Base-by-base conservation (phyloP, 1,139 yeast species). In the Entelexis sorbosivorans region DNA sequence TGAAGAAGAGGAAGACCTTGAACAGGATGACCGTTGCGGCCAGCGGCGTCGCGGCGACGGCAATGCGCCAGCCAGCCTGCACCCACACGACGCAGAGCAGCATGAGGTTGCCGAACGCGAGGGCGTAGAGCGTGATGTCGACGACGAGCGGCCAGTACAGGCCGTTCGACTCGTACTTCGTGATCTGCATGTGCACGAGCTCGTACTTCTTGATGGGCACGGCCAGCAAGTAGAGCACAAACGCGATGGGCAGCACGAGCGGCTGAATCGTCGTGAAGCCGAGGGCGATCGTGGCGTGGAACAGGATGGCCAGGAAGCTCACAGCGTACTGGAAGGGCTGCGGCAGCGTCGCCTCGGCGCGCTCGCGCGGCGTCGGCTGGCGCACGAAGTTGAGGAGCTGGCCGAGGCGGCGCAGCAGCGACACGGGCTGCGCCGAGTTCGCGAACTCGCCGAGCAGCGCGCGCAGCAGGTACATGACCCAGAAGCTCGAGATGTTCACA, bases 191-290 rank as follows among this genome's bases (percentile, higher is more conserved):
- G 55, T 69, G 69, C 61, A 68, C 58, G 29, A 70, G 55, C 39
- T 61, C 56, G 58, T 70, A 69, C 60, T 67, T 68, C 50, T 68
- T 69, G 50, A 67, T 51, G 13, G 70, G 62, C 2, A 62, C 54
- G 39, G 66, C 68, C 13, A 68, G 47, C 17, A 60, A 42, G 46
- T 69, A 64, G 55, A 66, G 65, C 14, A 67, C 56, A 1, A 69
- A 60, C 26, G 66, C 57, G 26, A 67, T 63, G 1, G 70, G 68
- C 28, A 69, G 56, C 26, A 69, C 65, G 26, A 70, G 56, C 2
- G 73, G 73, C 58, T 69, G 73, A 32, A 70, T 62, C 5, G 67
- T 60, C 0, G 73, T 66, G 54, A 70, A 69, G 2, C 68, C 65
- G 6, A 70, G 59, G 1, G 69, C 71, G 49, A 70, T 66, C 1